Evolutionary conservation across 208 protist genomes (phyloP).

Genomic region (Leishmania aethiopica): DNA sequence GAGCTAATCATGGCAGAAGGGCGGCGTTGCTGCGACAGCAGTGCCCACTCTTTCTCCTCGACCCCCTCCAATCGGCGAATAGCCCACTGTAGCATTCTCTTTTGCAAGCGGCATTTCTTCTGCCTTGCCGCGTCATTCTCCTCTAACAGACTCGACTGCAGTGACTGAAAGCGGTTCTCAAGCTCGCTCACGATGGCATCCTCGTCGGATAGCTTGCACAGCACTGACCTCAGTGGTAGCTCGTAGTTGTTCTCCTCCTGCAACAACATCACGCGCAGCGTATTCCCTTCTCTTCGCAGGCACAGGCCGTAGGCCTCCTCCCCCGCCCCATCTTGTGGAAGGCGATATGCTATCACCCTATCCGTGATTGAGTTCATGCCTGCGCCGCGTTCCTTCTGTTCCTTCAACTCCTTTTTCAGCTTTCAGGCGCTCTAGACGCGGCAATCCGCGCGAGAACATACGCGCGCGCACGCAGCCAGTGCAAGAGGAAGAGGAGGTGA

Average conservation of each 20-base stretch:
- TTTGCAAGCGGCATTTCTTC: constrained; percentile 14
- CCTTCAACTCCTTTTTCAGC: not conserved
- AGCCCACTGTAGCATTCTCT: constrained; percentile 29
- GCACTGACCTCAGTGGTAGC: constrained; percentile 9
- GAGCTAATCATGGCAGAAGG: constrained; percentile 15
- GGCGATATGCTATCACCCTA: constrained; percentile 30
- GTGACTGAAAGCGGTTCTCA: constrained; percentile 15
- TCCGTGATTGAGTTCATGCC: constrained; percentile 23
- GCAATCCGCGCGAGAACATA: not conserved
- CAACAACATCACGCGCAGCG: constrained; percentile 27
- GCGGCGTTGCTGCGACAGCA: constrained; percentile 14
- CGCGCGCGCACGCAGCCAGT: not conserved
- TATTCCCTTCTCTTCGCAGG: constrained; percentile 22
- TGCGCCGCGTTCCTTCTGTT: not conserved
- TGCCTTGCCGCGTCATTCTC: constrained; percentile 1
- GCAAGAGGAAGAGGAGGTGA: not conserved
- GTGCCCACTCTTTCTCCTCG: constrained; percentile 20
- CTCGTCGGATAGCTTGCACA: constrained; percentile 24
- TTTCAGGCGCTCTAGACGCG: not conserved
- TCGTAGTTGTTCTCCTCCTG: constrained; percentile 20
- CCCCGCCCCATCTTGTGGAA: constrained; percentile 12
- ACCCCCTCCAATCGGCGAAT: constrained; percentile 18
- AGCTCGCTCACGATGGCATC: constrained; percentile 22
- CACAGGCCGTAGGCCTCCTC: constrained; percentile 28
- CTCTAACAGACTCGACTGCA: constrained; percentile 11